A percentile compares a stretch with the other conserved stretches of the same genome.
phyloP scores from a whole-genome alignment of 768 basidiomycete species.

The Nevesoporus exiguus region DNA sequence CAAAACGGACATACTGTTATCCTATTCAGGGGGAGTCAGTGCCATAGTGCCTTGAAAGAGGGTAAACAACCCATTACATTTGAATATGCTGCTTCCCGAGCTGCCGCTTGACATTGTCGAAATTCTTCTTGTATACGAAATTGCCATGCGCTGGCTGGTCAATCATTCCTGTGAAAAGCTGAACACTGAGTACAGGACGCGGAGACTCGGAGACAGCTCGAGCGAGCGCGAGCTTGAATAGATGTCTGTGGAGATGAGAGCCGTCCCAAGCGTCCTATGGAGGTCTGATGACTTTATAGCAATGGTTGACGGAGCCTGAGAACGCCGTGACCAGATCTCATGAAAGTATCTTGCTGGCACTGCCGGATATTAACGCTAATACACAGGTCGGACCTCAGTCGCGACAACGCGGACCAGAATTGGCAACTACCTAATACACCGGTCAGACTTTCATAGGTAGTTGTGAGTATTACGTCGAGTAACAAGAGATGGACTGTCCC shows the following conservation, averaged over 20 bases:
- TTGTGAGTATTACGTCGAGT: too few species aligned
- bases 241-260: not conserved
- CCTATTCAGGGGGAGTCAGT: conserved; percentile 10
- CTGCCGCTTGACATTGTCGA: conserved; percentile 19
- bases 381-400: too few species aligned
- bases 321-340: too few species aligned
- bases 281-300: not conserved
- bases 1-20: conserved; percentile 16
- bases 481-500: too few species aligned
- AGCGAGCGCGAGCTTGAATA: not conserved
- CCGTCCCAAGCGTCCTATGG: not conserved
- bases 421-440: too few species aligned
- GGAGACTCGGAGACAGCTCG: too few species aligned
- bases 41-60: not conserved
- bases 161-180: not conserved
- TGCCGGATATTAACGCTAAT: too few species aligned
- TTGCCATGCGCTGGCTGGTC: not conserved
- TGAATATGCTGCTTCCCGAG: conserved; percentile 21
- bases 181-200: too few species aligned
- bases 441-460: too few species aligned
- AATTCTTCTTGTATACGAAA: conserved; percentile 13
- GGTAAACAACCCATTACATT: conserved; percentile 9
- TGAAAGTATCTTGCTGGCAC: too few species aligned
- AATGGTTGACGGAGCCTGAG: too few species aligned
- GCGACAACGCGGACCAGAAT: too few species aligned